A percentile compares a stretch with the other conserved stretches of the same genome.
Conservation (phyloP, 1,284 basidiomycete species). For the Ustilago sp. region DNA sequence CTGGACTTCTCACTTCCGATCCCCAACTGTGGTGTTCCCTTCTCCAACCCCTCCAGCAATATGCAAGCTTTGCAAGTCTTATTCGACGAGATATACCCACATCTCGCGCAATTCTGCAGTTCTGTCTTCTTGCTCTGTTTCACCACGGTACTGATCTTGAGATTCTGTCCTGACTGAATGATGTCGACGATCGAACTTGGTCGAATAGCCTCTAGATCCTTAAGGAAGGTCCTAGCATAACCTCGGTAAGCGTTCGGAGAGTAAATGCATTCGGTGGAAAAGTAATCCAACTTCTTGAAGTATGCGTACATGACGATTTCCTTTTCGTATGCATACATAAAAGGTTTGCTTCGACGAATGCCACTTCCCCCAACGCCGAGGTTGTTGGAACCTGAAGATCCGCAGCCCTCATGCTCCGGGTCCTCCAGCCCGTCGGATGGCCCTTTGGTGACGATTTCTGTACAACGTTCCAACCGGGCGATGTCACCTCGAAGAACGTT, state of each 20-base stretch:
- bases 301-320: conserved; percentile 99
- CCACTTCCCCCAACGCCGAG: conserved; percentile 78
- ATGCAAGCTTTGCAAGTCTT: conserved; percentile 69
- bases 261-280: conserved; percentile 99
- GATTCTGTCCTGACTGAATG: conserved; percentile 74
- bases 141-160: conserved; percentile 51
- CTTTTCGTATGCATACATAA: conserved; percentile 98
- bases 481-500: conserved; percentile 99
- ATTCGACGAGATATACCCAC: conserved; percentile 68
- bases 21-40: conserved; percentile 63
- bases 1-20: conserved; percentile 60
- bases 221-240: conserved; percentile 91
- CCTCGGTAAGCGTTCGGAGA: conserved; percentile 94
- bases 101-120: conserved; percentile 63
- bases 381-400: conserved; percentile 42
- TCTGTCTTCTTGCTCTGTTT: conserved; percentile 57
- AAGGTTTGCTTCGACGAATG: conserved; percentile 95
- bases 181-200: conserved; percentile 97
- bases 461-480: conserved; percentile 90
- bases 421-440: conserved; percentile 44
- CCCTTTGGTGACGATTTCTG: conserved; percentile 78
- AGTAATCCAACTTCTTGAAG: conserved; percentile 95
- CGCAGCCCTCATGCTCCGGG: conserved; percentile 69
- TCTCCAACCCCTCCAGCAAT: conserved; percentile 66
- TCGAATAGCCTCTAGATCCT: conserved; percentile 91